Evolutionary conservation across 495 filamentous ascomycete species (phyloP).

Genomic region (Trichoderma erinaceum): DNA sequence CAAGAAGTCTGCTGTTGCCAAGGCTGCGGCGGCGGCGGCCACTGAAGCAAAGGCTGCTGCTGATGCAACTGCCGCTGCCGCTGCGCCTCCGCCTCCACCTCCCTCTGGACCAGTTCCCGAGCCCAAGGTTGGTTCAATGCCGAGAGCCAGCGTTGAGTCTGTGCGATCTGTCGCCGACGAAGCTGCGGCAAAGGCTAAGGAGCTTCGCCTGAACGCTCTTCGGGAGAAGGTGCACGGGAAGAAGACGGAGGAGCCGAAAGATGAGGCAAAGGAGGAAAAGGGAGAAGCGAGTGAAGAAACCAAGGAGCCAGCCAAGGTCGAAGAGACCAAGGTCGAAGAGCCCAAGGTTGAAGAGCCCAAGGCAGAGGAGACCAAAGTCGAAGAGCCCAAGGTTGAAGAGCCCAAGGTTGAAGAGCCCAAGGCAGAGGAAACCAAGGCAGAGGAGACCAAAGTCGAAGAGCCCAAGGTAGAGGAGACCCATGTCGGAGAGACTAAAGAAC

Average conservation of each 20-base stretch:
- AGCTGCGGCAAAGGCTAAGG: conserved; percentile 59
- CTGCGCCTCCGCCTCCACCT: conserved; percentile 19
- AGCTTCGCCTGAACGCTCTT: conserved; percentile 38
- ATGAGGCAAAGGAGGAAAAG: conserved; percentile 4
- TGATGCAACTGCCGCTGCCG: conserved; percentile 34
- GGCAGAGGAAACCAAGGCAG: background rate
- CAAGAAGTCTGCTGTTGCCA: conserved; percentile 26
- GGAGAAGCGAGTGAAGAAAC: conserved; percentile 24
- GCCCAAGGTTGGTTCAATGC: conserved; percentile 21
- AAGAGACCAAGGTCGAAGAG: conserved; percentile 20
- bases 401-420: too few species aligned
- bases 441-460: background rate
- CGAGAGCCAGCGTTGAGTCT: conserved; percentile 13
- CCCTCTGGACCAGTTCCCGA: conserved; percentile 22
- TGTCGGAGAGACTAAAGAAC: background rate
- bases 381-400: background rate
- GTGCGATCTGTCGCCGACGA: conserved; percentile 60
- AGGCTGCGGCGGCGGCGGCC: conserved; percentile 37
- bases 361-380: background rate
- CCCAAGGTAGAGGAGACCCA: conserved; percentile 21
- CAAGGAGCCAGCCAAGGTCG: conserved; percentile 26
- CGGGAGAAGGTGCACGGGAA: conserved; percentile 37
- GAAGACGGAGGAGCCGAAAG: conserved; percentile 23
- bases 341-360: background rate
- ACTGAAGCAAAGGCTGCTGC: conserved; percentile 32